Conservation (phyloP, 2,329 filamentous ascomycete genomes). For the Colletotrichum gloeosporioides region DNA sequence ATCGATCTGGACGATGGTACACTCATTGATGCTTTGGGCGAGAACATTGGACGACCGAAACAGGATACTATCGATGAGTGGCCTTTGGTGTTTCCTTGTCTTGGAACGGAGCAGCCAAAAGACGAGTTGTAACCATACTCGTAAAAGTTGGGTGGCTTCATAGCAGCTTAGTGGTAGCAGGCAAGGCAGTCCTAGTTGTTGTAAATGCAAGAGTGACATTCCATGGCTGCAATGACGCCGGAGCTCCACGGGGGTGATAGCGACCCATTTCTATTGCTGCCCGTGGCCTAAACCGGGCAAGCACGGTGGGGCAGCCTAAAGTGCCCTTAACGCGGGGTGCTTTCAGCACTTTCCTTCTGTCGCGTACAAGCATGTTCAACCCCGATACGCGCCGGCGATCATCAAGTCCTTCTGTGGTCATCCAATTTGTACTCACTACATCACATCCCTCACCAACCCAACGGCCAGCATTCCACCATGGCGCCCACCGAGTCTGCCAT, state of each 20-base stretch:
- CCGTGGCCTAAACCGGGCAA: neutral
- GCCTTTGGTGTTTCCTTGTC: neutral
- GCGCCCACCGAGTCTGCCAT: slow-evolving; percentile 77
- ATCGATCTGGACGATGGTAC: neutral
- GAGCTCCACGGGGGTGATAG: neutral
- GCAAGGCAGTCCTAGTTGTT: neutral
- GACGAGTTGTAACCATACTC: neutral
- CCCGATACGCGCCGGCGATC: neutral
- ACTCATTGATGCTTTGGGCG: neutral
- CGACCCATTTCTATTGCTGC: neutral
- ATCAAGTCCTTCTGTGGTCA: neutral
- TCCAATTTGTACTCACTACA: neutral
- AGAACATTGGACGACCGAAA: neutral
- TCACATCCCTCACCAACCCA: neutral
- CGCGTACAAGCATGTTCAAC: neutral
- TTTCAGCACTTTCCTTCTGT: neutral
- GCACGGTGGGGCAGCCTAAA: neutral
- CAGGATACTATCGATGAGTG: neutral
- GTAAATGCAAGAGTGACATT: neutral
- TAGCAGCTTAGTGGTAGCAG: neutral
- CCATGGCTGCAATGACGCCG: neutral
- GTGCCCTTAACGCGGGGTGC: neutral
- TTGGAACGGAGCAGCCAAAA: neutral
- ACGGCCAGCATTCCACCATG: slow-evolving; percentile 50
- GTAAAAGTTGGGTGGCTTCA: neutral